A percentile compares a stretch with the other conserved stretches of the same genome.
Evolutionary conservation across 2,329 filamentous ascomycete genomes (phyloP).

Genomic region (Fusarium sp.): DNA sequence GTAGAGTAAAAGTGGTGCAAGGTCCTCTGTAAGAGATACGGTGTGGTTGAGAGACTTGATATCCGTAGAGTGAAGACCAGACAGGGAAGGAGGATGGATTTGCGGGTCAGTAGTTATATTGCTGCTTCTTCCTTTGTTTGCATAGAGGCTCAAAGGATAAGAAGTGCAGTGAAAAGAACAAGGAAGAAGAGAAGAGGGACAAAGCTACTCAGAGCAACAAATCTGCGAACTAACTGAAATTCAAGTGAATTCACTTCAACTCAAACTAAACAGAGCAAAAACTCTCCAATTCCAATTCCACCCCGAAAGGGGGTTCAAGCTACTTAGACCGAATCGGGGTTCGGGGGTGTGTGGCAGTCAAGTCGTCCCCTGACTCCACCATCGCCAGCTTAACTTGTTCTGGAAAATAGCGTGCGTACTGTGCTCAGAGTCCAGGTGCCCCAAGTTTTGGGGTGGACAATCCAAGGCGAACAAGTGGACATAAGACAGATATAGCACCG

Average conservation of each 20-base stretch:
- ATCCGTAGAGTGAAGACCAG: neutral
- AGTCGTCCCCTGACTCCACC: constrained; percentile 29
- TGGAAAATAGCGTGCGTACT: constrained; percentile 35
- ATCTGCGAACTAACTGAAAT: constrained; percentile 28
- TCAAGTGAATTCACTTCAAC: constrained; percentile 21
- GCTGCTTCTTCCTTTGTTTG: constrained; percentile 8
- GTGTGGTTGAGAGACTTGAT: constrained; percentile 21
- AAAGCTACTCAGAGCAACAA: constrained; percentile 32
- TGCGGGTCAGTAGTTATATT: constrained; percentile 9
- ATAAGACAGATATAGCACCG: constrained; percentile 17
- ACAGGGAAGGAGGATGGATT: constrained; percentile 23
- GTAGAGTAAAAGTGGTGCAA: neutral
- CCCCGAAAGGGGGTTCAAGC: constrained; percentile 46
- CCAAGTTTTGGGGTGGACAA: constrained; percentile 21
- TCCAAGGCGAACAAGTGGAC: constrained; percentile 27
- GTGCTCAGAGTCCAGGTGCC: constrained; percentile 21
- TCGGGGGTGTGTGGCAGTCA: constrained; percentile 19
- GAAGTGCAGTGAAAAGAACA: constrained; percentile 4
- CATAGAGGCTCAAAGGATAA: constrained; percentile 4
- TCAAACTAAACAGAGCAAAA: constrained; percentile 16
- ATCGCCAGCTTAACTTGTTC: constrained; percentile 34
- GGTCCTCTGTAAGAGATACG: constrained; percentile 14
- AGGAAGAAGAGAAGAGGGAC: constrained; percentile 6
- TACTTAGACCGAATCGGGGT: constrained; percentile 41
- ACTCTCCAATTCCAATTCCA: constrained; percentile 20